These are phyloP conservation scores for Leccinum cinnamomeum DNA, from an alignment of 1,284 basidiomycete species.

Conservation along the genomic window DNA sequence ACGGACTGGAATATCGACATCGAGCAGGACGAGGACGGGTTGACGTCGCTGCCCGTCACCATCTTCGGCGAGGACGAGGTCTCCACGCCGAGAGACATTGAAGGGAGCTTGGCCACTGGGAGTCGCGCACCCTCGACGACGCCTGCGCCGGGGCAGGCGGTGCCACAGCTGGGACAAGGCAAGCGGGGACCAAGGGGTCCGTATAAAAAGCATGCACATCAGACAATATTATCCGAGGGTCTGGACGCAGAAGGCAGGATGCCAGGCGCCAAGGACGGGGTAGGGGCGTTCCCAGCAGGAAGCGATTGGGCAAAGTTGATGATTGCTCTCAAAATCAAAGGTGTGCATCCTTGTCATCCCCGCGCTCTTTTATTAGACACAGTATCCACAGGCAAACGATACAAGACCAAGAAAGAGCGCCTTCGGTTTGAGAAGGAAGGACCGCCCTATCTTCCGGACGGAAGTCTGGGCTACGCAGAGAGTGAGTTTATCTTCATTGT, in stretches of 20 bases:
- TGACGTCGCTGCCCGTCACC: slow-evolving; percentile 39
- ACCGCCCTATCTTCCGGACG: slow-evolving; percentile 62
- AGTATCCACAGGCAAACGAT: slow-evolving; percentile 57
- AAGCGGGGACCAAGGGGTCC: slow-evolving; percentile 47
- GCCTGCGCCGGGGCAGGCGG: slow-evolving; percentile 40
- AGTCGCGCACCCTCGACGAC: slow-evolving; percentile 26
- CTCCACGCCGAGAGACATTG: slow-evolving; percentile 26
- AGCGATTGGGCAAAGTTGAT: slow-evolving; percentile 69
- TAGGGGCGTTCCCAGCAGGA: slow-evolving; percentile 66
- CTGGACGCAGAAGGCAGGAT: slow-evolving; percentile 67
- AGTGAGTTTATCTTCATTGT: slow-evolving; percentile 16
- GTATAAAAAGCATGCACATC: slow-evolving; percentile 42
- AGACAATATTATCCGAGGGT: slow-evolving; percentile 47
- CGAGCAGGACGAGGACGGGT: slow-evolving; percentile 63
- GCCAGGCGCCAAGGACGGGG: slow-evolving; percentile 71
- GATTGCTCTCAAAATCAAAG: slow-evolving; percentile 70
- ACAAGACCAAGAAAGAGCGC: slow-evolving; percentile 76
- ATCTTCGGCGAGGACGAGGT: slow-evolving; percentile 21
- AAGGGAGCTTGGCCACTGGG: slow-evolving; percentile 28
- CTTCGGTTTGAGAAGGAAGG: slow-evolving; percentile 71
- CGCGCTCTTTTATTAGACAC: neutral
- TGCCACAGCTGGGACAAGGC: slow-evolving; percentile 22
- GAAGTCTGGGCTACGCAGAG: slow-evolving; percentile 71
- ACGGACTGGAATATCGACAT: slow-evolving; percentile 80
- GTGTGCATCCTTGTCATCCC: slow-evolving; percentile 32